Evolutionary conservation across 345 rosid genomes (phyloP).

Genomic region (Corymbia maculata): DNA sequence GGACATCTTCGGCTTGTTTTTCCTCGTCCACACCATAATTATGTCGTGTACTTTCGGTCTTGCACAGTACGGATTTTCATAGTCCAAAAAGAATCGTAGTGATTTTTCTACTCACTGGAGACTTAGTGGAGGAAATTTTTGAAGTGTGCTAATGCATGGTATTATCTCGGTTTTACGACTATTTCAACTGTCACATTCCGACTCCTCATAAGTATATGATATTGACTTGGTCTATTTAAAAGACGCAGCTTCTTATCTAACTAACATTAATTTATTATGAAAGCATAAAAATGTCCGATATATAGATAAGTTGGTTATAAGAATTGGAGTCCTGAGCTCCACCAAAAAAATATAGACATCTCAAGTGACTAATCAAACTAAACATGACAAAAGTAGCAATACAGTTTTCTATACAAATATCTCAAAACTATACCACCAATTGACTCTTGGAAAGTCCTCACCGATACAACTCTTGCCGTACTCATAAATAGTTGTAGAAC

Average conservation of each 20-base stretch:
- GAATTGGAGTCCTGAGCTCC: background rate
- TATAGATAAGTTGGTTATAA: background rate
- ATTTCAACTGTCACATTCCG: background rate
- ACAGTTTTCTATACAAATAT: too few relatives aligned
- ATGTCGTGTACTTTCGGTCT: background rate
- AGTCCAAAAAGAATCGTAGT: background rate
- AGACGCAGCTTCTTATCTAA: too few relatives aligned
- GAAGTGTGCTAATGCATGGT: rapidly evolving
- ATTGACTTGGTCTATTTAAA: background rate
- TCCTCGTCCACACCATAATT: background rate
- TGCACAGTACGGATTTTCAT: background rate
- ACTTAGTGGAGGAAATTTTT: background rate
- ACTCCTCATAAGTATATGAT: background rate
- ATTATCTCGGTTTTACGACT: background rate
- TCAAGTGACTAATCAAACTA: background rate
- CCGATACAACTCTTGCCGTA: background rate
- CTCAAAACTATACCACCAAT: background rate
- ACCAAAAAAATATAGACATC: background rate
- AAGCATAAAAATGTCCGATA: too few relatives aligned
- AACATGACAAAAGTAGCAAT: background rate
- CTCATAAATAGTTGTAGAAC: background rate
- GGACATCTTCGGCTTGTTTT: background rate
- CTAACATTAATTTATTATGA: too few relatives aligned
- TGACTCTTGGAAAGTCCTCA: rapidly evolving
- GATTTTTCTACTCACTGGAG: background rate